Evolutionary conservation across 129 eudicot species (phyloP).

Genomic region (Flaveria sonorensis): DNA sequence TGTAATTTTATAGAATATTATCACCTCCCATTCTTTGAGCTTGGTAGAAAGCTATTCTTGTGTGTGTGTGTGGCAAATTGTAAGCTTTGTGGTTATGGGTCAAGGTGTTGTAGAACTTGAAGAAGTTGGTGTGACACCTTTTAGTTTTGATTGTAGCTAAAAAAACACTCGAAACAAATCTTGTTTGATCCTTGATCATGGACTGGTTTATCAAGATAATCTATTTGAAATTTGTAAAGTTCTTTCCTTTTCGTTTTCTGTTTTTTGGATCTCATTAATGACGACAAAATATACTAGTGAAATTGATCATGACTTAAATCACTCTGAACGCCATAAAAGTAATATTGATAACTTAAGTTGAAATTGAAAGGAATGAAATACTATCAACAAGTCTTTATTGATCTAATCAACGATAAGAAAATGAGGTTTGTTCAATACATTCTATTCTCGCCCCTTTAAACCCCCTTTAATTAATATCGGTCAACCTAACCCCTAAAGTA

Average conservation of each 20-base stretch:
- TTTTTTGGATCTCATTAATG: neutral
- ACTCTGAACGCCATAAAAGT: too few species aligned
- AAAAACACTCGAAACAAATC: conserved; percentile 7
- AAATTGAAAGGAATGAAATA: too few species aligned
- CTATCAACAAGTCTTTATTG: too few species aligned
- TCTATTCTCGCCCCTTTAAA: too few species aligned
- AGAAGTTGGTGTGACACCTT: conserved; percentile 22
- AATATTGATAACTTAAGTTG: too few species aligned
- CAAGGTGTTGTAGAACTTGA: conserved; percentile 26
- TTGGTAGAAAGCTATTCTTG: conserved; percentile 9
- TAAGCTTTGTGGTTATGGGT: conserved; percentile 30
- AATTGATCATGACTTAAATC: too few species aligned
- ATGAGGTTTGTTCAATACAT: too few species aligned
- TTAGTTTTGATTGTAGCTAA: conserved; percentile 21
- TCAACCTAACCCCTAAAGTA: too few species aligned
- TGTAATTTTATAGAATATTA: conserved; percentile 1
- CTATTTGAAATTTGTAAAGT: neutral
- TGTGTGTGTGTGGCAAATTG: conserved; percentile 22
- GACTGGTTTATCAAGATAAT: neutral
- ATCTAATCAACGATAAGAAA: too few species aligned
- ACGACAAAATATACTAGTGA: too few species aligned
- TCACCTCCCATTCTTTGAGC: conserved; percentile 36
- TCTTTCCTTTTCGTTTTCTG: neutral
- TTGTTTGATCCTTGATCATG: conserved; percentile 7
- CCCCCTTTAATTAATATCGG: too few species aligned